phyloP scores from a whole-genome alignment of 2,329 filamentous ascomycete genomes.

The Paecilomyces niveus region DNA sequence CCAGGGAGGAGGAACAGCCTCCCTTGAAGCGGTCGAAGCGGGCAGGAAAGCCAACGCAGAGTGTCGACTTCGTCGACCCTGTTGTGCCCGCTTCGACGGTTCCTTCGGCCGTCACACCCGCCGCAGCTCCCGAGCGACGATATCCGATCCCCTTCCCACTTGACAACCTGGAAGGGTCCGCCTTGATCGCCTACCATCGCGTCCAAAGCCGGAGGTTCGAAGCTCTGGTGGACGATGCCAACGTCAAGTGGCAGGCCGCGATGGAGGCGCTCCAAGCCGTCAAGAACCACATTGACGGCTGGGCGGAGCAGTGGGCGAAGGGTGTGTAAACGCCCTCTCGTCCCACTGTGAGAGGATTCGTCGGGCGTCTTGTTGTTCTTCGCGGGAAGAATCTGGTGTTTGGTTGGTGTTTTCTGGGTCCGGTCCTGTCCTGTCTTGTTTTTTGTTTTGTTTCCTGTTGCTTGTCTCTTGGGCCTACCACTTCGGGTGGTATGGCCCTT shows the following conservation, averaged over 20 bases:
- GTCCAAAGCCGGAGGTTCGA: constrained; percentile 54
- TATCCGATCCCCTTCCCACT: constrained; percentile 2
- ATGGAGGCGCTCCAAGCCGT: constrained; percentile 12
- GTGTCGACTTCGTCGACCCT: not conserved
- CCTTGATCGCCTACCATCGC: constrained; percentile 32
- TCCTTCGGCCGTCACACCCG: not conserved
- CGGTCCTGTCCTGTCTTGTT: not conserved
- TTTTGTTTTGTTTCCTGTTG: not conserved
- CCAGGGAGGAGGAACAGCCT: not conserved
- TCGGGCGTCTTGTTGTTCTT: not conserved
- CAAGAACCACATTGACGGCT: constrained; percentile 12
- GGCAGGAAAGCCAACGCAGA: constrained; percentile 4
- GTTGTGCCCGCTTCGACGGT: not conserved
- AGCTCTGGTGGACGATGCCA: constrained; percentile 49
- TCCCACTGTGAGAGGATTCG: not conserved
- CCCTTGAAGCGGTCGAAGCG: constrained; percentile 4
- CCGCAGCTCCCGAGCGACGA: constrained; percentile 1
- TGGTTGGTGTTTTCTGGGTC: not conserved
- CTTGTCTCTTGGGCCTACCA: not conserved
- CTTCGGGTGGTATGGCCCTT: not conserved
- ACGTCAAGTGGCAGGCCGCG: constrained; percentile 48
- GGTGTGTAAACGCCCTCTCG: constrained; percentile 5
- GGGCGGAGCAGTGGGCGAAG: constrained; percentile 13
- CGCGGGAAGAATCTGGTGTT: not conserved
- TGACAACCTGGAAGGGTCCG: constrained; percentile 14